phyloP scores from a whole-genome alignment of 1,139 yeast genomes.

The Candida labiduridarum region DNA sequence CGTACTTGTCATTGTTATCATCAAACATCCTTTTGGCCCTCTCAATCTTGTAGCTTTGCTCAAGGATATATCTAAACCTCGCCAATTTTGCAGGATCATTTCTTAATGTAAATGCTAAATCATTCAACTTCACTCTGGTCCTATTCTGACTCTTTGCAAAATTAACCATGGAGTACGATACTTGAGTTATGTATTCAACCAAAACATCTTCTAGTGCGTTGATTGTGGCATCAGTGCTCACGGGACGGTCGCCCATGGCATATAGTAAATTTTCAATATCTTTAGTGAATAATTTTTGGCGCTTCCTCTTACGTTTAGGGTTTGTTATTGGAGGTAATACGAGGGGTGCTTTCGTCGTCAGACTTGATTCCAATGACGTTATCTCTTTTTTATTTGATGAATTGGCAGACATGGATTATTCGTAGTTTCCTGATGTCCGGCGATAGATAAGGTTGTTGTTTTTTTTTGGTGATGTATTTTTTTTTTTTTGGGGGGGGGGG shows the following conservation, averaged over 20 bases:
- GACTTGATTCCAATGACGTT: neutral
- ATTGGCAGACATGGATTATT: neutral
- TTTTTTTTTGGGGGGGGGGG: neutral
- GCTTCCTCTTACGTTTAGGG: constrained; percentile 29
- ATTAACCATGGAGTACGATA: constrained; percentile 31
- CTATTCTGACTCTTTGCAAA: constrained; percentile 48
- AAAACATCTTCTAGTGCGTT: constrained; percentile 83
- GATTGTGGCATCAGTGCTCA: constrained; percentile 76
- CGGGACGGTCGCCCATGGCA: constrained; percentile 84
- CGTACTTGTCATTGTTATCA: constrained; percentile 20
- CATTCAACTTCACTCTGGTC: constrained; percentile 80
- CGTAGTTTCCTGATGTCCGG: neutral
- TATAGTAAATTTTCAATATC: constrained; percentile 76
- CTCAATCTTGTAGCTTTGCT: constrained; percentile 72
- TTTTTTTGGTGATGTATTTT: neutral
- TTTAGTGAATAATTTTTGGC: constrained; percentile 53
- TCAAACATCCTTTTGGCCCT: constrained; percentile 79
- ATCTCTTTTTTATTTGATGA: neutral
- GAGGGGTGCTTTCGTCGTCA: neutral
- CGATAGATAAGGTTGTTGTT: neutral
- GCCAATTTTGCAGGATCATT: constrained; percentile 84
- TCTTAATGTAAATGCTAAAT: constrained; percentile 81
- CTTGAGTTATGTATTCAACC: constrained; percentile 71
- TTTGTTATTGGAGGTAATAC: constrained; percentile 16
- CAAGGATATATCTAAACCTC: constrained; percentile 77